These are phyloP conservation scores for Magnusiomyces magnusii DNA, from an alignment of 1,139 yeast species.

Conservation along the genomic window DNA sequence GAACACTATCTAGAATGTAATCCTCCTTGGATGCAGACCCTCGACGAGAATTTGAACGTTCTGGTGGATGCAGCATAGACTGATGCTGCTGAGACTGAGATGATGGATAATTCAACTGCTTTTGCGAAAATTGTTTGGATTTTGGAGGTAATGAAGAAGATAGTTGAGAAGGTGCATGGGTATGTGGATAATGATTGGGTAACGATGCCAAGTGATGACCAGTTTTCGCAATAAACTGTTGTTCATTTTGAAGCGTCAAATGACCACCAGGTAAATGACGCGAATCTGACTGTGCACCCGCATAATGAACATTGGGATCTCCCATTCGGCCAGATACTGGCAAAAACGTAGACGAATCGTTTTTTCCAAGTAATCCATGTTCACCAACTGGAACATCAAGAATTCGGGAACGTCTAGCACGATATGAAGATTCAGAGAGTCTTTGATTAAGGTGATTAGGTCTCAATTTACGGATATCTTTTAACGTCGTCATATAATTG, in stretches of 20 bases:
- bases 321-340: not conserved
- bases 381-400: constrained; percentile 40
- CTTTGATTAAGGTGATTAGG: constrained; percentile 60
- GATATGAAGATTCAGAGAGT: constrained; percentile 49
- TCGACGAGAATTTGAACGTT: not conserved
- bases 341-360: constrained; percentile 20
- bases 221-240: not conserved
- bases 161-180: not conserved
- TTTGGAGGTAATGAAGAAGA: not conserved
- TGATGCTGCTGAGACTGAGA: not conserved
- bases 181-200: not conserved
- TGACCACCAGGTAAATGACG: not conserved
- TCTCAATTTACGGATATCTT: constrained; percentile 70
- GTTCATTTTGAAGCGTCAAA: not conserved
- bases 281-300: not conserved
- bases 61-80: not conserved
- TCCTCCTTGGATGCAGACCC: not conserved
- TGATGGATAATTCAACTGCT: not conserved
- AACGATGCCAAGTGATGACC: not conserved
- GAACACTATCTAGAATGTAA: constrained; percentile 1
- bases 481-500: constrained; percentile 55
- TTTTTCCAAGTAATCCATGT: constrained; percentile 24
- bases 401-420: constrained; percentile 50
- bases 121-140: not conserved
- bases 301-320: not conserved